Base-by-base conservation (phyloP, 2,329 filamentous ascomycete genomes). In the Fusarium phyllophilum region DNA sequence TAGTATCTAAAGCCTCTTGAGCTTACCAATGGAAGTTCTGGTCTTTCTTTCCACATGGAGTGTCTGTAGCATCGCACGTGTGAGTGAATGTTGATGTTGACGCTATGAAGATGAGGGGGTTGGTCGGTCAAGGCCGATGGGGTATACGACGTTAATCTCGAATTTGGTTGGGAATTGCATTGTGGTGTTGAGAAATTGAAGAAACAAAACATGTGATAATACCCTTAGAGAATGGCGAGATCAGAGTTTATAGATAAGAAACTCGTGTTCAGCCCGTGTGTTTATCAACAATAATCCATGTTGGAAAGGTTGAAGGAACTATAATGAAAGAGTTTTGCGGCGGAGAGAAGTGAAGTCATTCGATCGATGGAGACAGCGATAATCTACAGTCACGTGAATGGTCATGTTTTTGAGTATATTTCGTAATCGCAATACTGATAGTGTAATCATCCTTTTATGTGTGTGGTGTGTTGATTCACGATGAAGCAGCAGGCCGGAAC, bases 21-120 rank as follows among this genome's bases (percentile, higher is more conserved):
- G 77, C 76, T 78, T 70, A 56, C 68, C 70, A 78, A 78, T 78
- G 77, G 77, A 78, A 78, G 75, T 75, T 61, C 68, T 73, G 36
- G 65, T 78, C 76, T 75, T 77, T 78, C 73, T 72, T 75, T 67
- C 75, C 68, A 71, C 26, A 67, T 26, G 26, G 33, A 62, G 38
- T 57, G 41, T 51, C 54, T 39, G 22, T 22, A 55, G 38, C 24
- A 39, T 42, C 67, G 62, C 24, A 26, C 60, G 36, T 41, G 59
- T 62, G 56, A 56, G 59, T 62, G 56, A 56, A 60, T 59, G 46
- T 61, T 34, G 24, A 14, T 15, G 38, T 39, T 26, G 31, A 20
- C 51, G 31, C 14, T 44, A 17, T 41, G 34, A 49, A 29, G 52
- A 48, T 9, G 41, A 39, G 8, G 52, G 42, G 46, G 24, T 22